phyloP scores from a whole-genome alignment of 2,329 filamentous ascomycete genomes.

The Colletotrichum navitas region DNA sequence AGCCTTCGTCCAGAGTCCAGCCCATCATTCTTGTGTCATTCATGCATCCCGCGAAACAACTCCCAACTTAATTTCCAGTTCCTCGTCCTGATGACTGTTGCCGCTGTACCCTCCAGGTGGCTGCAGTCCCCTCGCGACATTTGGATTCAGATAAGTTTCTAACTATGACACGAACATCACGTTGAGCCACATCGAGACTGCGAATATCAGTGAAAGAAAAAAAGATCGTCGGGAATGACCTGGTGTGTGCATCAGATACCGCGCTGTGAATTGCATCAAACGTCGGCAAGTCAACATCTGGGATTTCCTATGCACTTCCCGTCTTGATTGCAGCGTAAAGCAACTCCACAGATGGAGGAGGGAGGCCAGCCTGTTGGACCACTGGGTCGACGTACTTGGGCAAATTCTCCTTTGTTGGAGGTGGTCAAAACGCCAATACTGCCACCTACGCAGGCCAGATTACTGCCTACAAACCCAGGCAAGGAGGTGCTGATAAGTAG shows the following conservation, averaged over 20 bases:
- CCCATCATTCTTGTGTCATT: no score
- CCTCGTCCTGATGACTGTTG: not conserved
- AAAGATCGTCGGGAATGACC: slow-evolving; percentile 60
- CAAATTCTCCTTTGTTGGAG: slow-evolving; percentile 51
- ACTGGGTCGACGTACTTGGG: slow-evolving; percentile 52
- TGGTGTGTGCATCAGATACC: slow-evolving; percentile 55
- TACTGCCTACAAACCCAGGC: slow-evolving; percentile 54
- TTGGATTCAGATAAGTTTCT: slow-evolving; percentile 56
- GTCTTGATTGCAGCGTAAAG: slow-evolving; percentile 52
- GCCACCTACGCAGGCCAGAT: slow-evolving; percentile 52
- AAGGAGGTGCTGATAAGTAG: slow-evolving; percentile 43
- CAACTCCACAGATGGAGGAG: slow-evolving; percentile 48
- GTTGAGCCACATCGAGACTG: slow-evolving; percentile 49
- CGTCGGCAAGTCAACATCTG: slow-evolving; percentile 52
- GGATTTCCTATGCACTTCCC: slow-evolving; percentile 50
- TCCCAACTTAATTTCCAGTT: not conserved
- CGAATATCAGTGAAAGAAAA: slow-evolving; percentile 56
- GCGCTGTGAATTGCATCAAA: slow-evolving; percentile 50
- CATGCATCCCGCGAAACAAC: not conserved
- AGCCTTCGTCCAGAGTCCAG: not conserved
- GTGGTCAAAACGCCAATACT: slow-evolving; percentile 54
- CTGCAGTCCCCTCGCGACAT: slow-evolving; percentile 59
- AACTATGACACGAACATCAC: slow-evolving; percentile 57
- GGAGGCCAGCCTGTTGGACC: slow-evolving; percentile 53
- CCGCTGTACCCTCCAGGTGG: slow-evolving; percentile 25